Base-by-base conservation (phyloP, 768 basidiomycete genomes). In the Phlegmacium glaucopus region DNA sequence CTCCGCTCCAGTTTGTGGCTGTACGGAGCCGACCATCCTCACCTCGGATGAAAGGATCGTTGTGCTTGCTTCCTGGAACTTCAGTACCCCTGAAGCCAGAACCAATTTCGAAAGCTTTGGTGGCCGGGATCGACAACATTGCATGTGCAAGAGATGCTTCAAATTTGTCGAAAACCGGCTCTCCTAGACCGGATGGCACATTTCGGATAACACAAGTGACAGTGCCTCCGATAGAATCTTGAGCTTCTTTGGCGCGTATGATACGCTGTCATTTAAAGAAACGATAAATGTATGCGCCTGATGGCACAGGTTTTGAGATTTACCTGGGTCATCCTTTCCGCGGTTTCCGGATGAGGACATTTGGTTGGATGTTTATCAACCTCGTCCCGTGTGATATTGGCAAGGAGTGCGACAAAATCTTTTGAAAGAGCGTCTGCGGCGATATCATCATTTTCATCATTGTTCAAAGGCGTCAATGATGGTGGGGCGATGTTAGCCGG, bases 71-170 rank as follows among this genome's bases (percentile, higher is more conserved):
- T 30, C 96, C 96, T 6, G 91, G 88, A 38, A 97, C 84, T 68
- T 94, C 87, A 5, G 94, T 92, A 6, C 96, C 96, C 54, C 82
- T 78, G 78, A 99, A 96, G 18, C 96, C 96, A 26, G 92, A 95
- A 34, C 96, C 96, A 54, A 98, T 85, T 70, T 99, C 96, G 66
- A 99, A 98, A 6, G 84, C 93, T 63, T 99, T 99, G 45, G 96
- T 98, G 13, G 96, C 95, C 22, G 96, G 96, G 61, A 99, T 96
- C 45, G 94, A 96, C 44, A 99, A 80, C 95, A 99, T 98, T 7
- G 96, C 96, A 63, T 98, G 96, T 10, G 81, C 95, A 50, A 99
- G 84, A 52, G 80, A 80, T 15, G 96, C 96, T 68, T 96, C 95
- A 65, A 98, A 87, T 69, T 98, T 98, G 79, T 99, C 94, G 67